These are phyloP conservation scores for Sphagnum magellanicum DNA, from an alignment of 228 moss, liverwort and hornwort genomes.

Conservation along the genomic window DNA sequence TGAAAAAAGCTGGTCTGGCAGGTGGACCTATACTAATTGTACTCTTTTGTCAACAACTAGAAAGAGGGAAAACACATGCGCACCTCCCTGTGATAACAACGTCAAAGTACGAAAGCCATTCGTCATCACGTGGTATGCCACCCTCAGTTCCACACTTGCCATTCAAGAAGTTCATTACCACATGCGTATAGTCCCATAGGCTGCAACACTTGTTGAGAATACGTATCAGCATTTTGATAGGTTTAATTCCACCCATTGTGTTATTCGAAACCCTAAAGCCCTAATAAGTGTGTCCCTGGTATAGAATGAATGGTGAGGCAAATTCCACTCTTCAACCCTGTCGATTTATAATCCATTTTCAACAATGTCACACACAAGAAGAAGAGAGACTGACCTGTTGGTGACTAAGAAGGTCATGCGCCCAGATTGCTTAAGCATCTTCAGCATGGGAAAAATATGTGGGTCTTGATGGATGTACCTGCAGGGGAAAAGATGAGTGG, in stretches of 20 bases:
- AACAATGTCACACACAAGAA: too few relatives aligned
- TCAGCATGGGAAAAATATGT: conserved; percentile 40
- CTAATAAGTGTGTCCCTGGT: not conserved
- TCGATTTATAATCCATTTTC: too few relatives aligned
- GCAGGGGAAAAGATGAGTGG: not conserved
- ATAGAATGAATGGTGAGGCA: not conserved
- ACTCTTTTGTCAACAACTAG: too few relatives aligned
- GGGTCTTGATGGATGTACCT: conserved; percentile 46
- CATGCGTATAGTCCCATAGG: conserved; percentile 53
- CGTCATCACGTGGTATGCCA: conserved; percentile 42
- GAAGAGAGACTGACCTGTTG: conserved; percentile 25
- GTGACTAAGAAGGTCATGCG: conserved; percentile 48
- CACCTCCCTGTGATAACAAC: conserved; percentile 51
- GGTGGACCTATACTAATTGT: too few relatives aligned
- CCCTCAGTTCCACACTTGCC: conserved; percentile 39
- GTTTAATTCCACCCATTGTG: too few relatives aligned
- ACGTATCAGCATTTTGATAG: too few relatives aligned
- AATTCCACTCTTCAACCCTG: not conserved
- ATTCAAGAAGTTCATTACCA: conserved; percentile 51
- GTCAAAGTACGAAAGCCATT: conserved; percentile 48
- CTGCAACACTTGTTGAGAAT: conserved; percentile 9
- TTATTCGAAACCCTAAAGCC: too few relatives aligned
- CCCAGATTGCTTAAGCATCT: conserved; percentile 42
- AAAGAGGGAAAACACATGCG: too few relatives aligned
- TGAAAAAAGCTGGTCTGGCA: too few relatives aligned